Conservation (phyloP, 108 stramenopile species). For the Fragilaria radians region DNA sequence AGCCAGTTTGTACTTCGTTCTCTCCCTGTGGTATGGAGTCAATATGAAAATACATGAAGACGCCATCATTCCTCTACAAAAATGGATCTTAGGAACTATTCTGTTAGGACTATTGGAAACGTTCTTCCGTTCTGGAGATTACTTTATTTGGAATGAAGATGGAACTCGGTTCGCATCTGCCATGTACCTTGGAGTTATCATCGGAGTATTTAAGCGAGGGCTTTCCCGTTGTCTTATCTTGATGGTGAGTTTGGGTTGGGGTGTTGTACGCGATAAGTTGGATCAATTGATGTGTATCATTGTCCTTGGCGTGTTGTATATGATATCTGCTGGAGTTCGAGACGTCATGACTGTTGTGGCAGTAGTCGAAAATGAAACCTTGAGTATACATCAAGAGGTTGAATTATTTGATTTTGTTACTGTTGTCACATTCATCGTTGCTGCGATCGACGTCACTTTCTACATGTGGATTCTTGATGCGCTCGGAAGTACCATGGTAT, state of each 20-base stretch:
- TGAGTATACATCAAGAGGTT: slow-evolving; percentile 49
- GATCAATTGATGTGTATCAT: slow-evolving; percentile 56
- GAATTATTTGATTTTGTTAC: slow-evolving; percentile 70
- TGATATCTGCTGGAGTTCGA: slow-evolving; percentile 39
- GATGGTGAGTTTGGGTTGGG: slow-evolving; percentile 82
- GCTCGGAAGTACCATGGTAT: slow-evolving; percentile 73
- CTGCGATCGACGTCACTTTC: slow-evolving; percentile 64
- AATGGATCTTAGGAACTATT: slow-evolving; percentile 74
- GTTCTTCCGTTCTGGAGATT: slow-evolving; percentile 66
- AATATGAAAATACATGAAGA: slow-evolving; percentile 63
- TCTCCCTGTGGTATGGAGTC: slow-evolving; percentile 53
- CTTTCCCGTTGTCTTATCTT: slow-evolving; percentile 70
- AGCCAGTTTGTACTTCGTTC: slow-evolving; percentile 34
- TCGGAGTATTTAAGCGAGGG: slow-evolving; percentile 70
- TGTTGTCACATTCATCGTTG: slow-evolving; percentile 55
- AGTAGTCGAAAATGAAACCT: slow-evolving; percentile 56
- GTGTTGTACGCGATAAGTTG: slow-evolving; percentile 72
- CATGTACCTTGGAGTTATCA: slow-evolving; percentile 58
- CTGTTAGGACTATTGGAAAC: slow-evolving; percentile 58
- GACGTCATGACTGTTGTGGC: slow-evolving; percentile 71
- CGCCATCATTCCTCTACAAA: slow-evolving; percentile 67
- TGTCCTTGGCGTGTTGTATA: slow-evolving; percentile 52
- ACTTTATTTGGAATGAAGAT: slow-evolving; percentile 80
- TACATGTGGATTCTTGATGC: slow-evolving; percentile 84
- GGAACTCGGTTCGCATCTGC: slow-evolving; percentile 64